Evolutionary conservation across 192 early-diverging fungal species (phyloP).

Genomic region (Chytriomyces sp.): DNA sequence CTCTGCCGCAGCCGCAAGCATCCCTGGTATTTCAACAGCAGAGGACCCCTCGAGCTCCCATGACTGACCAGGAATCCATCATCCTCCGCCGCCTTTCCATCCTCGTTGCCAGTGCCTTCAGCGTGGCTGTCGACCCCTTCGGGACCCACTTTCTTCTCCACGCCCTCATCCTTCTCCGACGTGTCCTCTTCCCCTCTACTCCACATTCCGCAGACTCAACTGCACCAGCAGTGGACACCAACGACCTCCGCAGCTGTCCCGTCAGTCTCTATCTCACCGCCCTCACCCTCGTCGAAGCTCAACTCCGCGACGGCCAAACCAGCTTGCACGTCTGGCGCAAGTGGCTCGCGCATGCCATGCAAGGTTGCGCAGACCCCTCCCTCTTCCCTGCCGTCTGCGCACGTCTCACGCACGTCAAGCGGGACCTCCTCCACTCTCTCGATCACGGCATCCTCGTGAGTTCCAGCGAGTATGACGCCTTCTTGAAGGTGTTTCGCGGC

Average conservation of each 20-base stretch:
- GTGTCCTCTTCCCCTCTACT: not conserved
- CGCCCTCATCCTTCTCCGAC: slow-evolving; percentile 4
- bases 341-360: not conserved
- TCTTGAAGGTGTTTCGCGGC: slow-evolving; percentile 9
- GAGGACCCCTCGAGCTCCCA: no score
- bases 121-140: slow-evolving; percentile 6
- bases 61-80: not conserved
- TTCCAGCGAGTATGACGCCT: not conserved
- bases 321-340: not conserved
- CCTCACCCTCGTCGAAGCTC: slow-evolving; percentile 2
- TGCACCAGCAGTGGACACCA: not conserved
- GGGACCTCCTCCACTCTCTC: not conserved
- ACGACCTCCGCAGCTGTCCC: not conserved
- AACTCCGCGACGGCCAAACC: slow-evolving; percentile 15
- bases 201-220: not conserved
- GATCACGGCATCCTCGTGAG: not conserved
- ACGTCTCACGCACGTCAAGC: not conserved
- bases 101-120: slow-evolving; percentile 6
- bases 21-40: no score
- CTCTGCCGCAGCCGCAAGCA: no score
- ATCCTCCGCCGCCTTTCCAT: not conserved
- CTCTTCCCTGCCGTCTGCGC: not conserved
- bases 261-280: not conserved
- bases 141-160: slow-evolving; percentile 14
- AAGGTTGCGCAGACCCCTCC: not conserved